Evolutionary conservation across 2,329 filamentous ascomycete genomes (phyloP), one percentile per base, ranked within the genome.

Genomic region (Colletotrichum orbiculare): DNA sequence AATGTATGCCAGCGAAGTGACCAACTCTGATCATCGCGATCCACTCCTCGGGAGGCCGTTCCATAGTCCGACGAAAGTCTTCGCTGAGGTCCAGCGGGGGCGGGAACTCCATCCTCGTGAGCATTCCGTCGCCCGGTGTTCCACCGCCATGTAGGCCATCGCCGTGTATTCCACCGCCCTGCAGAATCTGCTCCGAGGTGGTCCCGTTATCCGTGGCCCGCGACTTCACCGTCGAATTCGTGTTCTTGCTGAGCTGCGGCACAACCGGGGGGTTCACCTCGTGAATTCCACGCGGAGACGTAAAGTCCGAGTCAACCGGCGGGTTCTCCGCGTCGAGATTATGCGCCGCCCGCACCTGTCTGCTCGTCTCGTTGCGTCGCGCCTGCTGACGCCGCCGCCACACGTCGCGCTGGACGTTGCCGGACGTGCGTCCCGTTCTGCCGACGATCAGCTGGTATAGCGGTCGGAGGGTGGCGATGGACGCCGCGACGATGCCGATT

Each of bases 1-100:
- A 69, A 91, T 97, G 54, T 83, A 88, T 9, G 95, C 94, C 0
- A 88, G 97, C 13, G 88, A 93, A 71, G 90, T 94, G 4, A 39
- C 35, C 1, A 25, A 47, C 45, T 10, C 34, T 13, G 4, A 56
- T n/a, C 1, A 25, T 39, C 1, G n/a, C 34, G 2, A 43, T 10
- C 60, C 46, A 57, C 10, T 50, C 43, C 8, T 60, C 55, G 1
- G 37, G 35, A 2, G 48, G 33, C 2, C 55, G 37, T 1, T 49
- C 33, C 49, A 49, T 49, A 0, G 55, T 47, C 5, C 38, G 54
- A 4, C 35, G 42, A 37, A 48, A 54, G 11, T 64, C 39, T 0
- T 53, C 47, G 25, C 47, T 54, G 0, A 53, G 10, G 6, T 42
- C 13, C 4, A 59, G 15, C 1, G 42, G 13, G 6, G 60, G 34